Evolutionary conservation across 78 protist species (phyloP).

Genomic region (Guillardia theta): DNA sequence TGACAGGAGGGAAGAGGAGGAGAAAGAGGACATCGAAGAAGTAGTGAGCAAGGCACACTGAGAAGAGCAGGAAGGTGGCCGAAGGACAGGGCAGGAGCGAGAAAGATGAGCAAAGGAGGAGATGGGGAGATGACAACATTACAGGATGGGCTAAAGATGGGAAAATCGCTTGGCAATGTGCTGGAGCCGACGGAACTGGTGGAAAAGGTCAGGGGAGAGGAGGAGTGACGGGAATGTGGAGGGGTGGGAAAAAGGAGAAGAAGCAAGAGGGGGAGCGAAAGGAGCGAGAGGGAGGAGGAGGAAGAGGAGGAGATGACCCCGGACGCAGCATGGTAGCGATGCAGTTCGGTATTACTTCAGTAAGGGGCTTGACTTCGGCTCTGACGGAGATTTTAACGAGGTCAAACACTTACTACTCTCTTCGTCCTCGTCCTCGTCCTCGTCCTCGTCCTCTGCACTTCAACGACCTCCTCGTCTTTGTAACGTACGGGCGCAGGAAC

Average conservation of each 20-base stretch:
- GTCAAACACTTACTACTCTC: neutral
- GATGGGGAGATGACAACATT: too few relatives aligned
- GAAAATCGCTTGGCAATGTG: conserved; percentile 57
- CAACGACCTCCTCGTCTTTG: too few relatives aligned
- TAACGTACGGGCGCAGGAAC: neutral
- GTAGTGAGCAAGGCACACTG: too few relatives aligned
- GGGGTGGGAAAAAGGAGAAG: neutral
- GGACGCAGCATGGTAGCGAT: neutral
- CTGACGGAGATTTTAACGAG: neutral
- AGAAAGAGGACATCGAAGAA: too few relatives aligned
- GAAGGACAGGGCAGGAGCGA: too few relatives aligned
- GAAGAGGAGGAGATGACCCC: too few relatives aligned
- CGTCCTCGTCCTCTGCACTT: neutral
- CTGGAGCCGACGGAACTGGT: conserved; percentile 49
- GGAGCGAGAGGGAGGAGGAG: too few relatives aligned
- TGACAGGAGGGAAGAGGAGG: too few relatives aligned
- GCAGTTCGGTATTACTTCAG: neutral
- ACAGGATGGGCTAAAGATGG: conserved; percentile 52
- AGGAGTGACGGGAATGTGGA: neutral
- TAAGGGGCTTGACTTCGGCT: conserved; percentile 27
- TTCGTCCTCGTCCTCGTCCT: neutral
- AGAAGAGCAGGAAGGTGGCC: too few relatives aligned
- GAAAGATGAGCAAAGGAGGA: too few relatives aligned
- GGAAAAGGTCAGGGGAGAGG: neutral
- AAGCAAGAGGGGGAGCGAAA: neutral